A percentile compares a stretch with the other conserved stretches of the same genome.
These are phyloP conservation scores for Gloeophyllum trabeum DNA, from an alignment of 768 basidiomycete species.

Conservation along the genomic window DNA sequence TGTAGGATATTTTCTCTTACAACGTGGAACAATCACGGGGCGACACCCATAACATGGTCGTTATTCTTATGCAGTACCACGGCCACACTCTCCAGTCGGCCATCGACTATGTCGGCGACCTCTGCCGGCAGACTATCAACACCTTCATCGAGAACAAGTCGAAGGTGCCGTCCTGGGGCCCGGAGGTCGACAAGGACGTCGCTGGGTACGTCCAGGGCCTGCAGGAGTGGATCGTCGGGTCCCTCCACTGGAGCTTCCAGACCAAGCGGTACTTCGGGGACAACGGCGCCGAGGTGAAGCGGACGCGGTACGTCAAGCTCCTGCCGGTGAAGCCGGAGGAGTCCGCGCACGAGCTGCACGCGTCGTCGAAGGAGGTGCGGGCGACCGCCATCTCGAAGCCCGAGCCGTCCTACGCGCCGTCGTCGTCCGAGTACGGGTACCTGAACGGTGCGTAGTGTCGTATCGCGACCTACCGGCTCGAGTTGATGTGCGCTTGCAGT, in stretches of 20 bases:
- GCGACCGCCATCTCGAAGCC: too few relatives aligned
- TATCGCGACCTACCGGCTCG: too few relatives aligned
- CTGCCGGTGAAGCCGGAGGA: conserved; percentile 19
- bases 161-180: conserved; percentile 50
- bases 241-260: conserved; percentile 64
- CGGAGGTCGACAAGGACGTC: conserved; percentile 48
- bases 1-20: conserved; percentile 66
- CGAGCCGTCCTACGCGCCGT: too few relatives aligned
- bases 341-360: background rate
- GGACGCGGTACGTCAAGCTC: conserved; percentile 38
- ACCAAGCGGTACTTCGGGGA: conserved; percentile 59
- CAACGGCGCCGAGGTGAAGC: conserved; percentile 42
- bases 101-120: conserved; percentile 50
- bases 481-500: too few relatives aligned
- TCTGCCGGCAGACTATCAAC: conserved; percentile 45
- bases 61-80: conserved; percentile 55
- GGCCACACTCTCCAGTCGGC: conserved; percentile 49
- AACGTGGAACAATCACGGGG: conserved; percentile 63
- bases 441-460: too few relatives aligned
- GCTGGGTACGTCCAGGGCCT: conserved; percentile 48
- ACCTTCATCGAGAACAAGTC: conserved; percentile 34
- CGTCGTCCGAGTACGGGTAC: too few relatives aligned
- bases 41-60: conserved; percentile 61
- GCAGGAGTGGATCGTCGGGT: conserved; percentile 64
- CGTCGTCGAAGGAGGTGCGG: too few relatives aligned